Percentiles rank a stretch among this genome's conserved stretches.
phyloP scores from a whole-genome alignment of 2,329 filamentous ascomycete species.

The Pseudogymnoascus sp. region DNA sequence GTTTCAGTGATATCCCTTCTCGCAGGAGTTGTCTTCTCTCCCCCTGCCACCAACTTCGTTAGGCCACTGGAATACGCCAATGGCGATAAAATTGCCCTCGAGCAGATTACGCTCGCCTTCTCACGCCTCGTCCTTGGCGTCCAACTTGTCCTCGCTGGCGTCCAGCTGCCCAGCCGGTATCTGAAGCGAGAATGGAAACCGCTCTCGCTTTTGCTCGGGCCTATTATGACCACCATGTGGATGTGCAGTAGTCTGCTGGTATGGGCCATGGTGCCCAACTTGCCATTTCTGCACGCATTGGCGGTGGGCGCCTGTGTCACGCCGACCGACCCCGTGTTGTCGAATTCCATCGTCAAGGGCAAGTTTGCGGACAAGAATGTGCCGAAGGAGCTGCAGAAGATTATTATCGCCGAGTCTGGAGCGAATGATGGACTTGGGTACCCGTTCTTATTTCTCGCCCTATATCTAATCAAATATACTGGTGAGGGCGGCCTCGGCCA shows the following conservation, averaged over 20 bases:
- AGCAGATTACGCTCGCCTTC: slow-evolving; percentile 71
- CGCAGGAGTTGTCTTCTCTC: slow-evolving; percentile 68
- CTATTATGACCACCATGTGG: slow-evolving; percentile 82
- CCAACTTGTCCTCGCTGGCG: slow-evolving; percentile 76
- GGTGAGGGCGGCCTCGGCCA: slow-evolving; percentile 47
- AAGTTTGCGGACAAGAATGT: slow-evolving; percentile 86
- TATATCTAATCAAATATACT: slow-evolving; percentile 74
- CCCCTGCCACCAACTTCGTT: slow-evolving; percentile 68
- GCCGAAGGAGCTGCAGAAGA: slow-evolving; percentile 67
- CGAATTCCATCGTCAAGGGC: slow-evolving; percentile 84
- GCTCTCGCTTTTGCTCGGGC: slow-evolving; percentile 64
- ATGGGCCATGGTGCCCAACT: slow-evolving; percentile 62
- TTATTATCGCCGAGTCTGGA: slow-evolving; percentile 70
- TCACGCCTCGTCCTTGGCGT: slow-evolving; percentile 78
- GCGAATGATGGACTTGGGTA: slow-evolving; percentile 84
- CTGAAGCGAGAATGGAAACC: slow-evolving; percentile 68
- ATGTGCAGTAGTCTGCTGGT: slow-evolving; percentile 65
- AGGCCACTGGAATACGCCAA: slow-evolving; percentile 65
- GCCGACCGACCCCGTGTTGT: slow-evolving; percentile 78
- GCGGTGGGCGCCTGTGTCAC: slow-evolving; percentile 76
- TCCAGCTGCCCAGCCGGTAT: slow-evolving; percentile 78
- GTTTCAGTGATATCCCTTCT: slow-evolving; percentile 67
- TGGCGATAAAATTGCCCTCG: slow-evolving; percentile 47
- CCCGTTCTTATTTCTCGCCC: slow-evolving; percentile 73
- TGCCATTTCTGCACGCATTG: slow-evolving; percentile 68